Conservation (phyloP, 2,329 filamentous ascomycete genomes). For the Ustilaginoidea virens region DNA sequence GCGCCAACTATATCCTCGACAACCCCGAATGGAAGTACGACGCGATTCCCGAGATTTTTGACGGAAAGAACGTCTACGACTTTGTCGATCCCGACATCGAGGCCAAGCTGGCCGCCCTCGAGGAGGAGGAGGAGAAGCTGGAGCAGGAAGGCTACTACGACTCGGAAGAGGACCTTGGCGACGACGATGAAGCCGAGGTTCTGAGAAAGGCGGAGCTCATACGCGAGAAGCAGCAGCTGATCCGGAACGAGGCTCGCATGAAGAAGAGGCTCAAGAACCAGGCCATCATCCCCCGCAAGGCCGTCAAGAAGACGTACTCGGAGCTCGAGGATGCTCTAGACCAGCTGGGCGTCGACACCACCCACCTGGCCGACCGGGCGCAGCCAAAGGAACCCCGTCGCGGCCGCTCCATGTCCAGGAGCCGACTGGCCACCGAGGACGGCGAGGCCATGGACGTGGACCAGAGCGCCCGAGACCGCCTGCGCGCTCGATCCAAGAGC, state of each 20-base stretch:
- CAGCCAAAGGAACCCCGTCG: constrained; percentile 48
- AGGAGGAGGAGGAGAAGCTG: constrained; percentile 89
- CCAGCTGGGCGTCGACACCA: constrained; percentile 71
- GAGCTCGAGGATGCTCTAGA: constrained; percentile 80
- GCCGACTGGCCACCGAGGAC: constrained; percentile 46
- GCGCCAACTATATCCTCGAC: constrained; percentile 74
- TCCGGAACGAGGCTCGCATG: constrained; percentile 89
- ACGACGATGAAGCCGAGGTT: constrained; percentile 77
- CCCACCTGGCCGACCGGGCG: constrained; percentile 56
- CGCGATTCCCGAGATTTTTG: constrained; percentile 82
- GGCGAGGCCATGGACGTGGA: constrained; percentile 66
- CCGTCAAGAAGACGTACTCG: constrained; percentile 65
- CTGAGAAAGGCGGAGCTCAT: constrained; percentile 88
- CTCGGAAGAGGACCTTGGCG: constrained; percentile 65
- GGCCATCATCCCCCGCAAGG: constrained; percentile 75
- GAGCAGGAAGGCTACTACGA: constrained; percentile 91
- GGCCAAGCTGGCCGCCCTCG: constrained; percentile 74
- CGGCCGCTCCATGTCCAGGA: constrained; percentile 53
- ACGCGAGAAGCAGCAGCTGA: constrained; percentile 81
- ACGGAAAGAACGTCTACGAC: constrained; percentile 96
- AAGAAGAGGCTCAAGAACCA: constrained; percentile 96
- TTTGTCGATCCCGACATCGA: constrained; percentile 97
- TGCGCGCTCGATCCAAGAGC: constrained; percentile 62
- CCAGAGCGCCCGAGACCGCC: constrained; percentile 37
- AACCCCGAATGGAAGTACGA: constrained; percentile 93